These are phyloP conservation scores for Coemansia sp. DNA, from an alignment of 192 early-diverging fungal species.

Conservation along the genomic window DNA sequence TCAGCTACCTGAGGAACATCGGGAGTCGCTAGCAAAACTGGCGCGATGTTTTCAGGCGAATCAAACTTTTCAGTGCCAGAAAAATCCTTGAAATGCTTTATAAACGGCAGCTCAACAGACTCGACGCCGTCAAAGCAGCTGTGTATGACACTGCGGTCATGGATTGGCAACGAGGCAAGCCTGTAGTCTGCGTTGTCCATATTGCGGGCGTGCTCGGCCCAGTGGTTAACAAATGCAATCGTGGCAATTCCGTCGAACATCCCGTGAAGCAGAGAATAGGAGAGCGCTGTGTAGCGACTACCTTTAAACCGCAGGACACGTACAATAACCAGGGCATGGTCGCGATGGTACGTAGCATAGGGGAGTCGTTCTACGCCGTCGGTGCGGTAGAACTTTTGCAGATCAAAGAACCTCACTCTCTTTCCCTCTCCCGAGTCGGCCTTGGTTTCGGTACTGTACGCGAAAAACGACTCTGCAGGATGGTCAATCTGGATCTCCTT, in stretches of 20 bases:
- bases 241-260: conserved; percentile 36
- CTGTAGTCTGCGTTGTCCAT: conserved; percentile 7
- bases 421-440: not conserved
- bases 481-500: conserved; percentile 26
- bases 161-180: conserved; percentile 21
- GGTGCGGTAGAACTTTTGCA: conserved; percentile 26
- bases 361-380: conserved; percentile 29
- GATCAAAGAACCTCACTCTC: conserved; percentile 38
- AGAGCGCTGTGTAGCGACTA: conserved; percentile 34
- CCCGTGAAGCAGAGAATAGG: conserved; percentile 33
- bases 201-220: conserved; percentile 43
- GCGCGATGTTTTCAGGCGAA: conserved; percentile 18
- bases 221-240: conserved; percentile 29
- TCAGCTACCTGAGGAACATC: conserved; percentile 22
- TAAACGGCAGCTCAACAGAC: conserved; percentile 24
- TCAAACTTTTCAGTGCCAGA: conserved; percentile 10
- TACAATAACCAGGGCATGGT: conserved; percentile 26
- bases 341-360: conserved; percentile 31
- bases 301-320: conserved; percentile 34
- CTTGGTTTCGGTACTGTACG: not conserved
- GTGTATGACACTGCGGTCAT: conserved; percentile 23
- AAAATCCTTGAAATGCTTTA: conserved; percentile 32
- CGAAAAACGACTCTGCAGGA: conserved; percentile 33
- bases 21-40: conserved; percentile 35
- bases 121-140: conserved; percentile 26